A percentile compares a stretch with the other conserved stretches of the same genome.
phyloP scores from a whole-genome alignment of 2,329 filamentous ascomycete genomes.

The Ophiostoma ips region DNA sequence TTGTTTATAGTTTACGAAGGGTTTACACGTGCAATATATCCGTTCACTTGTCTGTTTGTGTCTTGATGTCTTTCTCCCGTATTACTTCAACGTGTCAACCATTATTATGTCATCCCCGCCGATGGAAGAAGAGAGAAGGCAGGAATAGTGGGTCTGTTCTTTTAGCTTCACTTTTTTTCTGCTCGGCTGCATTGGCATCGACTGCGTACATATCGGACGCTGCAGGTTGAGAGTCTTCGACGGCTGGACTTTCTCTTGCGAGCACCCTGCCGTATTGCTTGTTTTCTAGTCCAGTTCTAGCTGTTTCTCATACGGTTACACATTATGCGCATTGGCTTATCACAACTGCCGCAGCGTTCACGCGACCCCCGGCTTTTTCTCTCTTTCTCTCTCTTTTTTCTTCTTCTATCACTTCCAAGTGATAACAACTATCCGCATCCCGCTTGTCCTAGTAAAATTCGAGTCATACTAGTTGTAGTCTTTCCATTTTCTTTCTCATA shows the following conservation, averaged over 20 bases:
- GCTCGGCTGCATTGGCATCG: background rate
- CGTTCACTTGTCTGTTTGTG: background rate
- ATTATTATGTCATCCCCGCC: background rate
- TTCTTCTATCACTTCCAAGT: too few relatives aligned
- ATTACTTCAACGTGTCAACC: background rate
- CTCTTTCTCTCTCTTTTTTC: too few relatives aligned
- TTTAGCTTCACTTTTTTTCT: background rate
- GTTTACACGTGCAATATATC: background rate
- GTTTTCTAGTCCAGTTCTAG: background rate
- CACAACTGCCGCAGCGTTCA: too few relatives aligned
- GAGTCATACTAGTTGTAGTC: too few relatives aligned
- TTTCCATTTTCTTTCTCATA: too few relatives aligned
- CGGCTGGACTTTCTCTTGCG: background rate
- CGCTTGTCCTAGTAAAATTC: too few relatives aligned
- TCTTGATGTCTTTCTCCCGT: background rate
- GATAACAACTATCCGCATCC: too few relatives aligned
- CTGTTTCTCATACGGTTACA: background rate
- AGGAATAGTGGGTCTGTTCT: background rate
- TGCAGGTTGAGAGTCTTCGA: background rate
- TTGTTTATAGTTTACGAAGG: background rate
- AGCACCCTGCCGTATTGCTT: background rate
- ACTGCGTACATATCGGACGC: background rate
- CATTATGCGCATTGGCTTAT: too few relatives aligned
- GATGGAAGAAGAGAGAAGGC: background rate
- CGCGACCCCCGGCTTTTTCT: too few relatives aligned